Conservation (phyloP, 2,329 filamentous ascomycete species). For the Aspergillus sp. region DNA sequence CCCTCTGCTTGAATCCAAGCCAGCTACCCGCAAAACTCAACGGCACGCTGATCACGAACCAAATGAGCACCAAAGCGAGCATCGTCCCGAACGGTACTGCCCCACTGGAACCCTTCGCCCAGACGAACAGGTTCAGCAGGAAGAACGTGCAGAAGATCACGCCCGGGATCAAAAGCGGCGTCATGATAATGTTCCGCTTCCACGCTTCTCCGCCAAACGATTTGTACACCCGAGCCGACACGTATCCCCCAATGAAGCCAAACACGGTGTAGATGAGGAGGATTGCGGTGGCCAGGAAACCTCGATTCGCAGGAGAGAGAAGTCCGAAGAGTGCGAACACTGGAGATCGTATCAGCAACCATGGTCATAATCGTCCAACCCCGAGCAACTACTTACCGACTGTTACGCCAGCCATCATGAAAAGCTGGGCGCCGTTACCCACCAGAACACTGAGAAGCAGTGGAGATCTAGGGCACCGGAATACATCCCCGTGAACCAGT, state of each 20-base stretch:
- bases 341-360: slow-evolving; percentile 12
- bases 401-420: slow-evolving; percentile 94
- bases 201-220: slow-evolving; percentile 84
- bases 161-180: slow-evolving; percentile 75
- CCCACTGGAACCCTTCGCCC: slow-evolving; percentile 85
- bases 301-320: slow-evolving; percentile 89
- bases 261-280: slow-evolving; percentile 89
- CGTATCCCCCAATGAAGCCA: slow-evolving; percentile 85
- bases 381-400: slow-evolving; percentile 49
- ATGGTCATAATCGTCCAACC: neutral
- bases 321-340: slow-evolving; percentile 89
- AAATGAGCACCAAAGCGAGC: slow-evolving; percentile 86
- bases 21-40: slow-evolving; percentile 85
- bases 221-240: slow-evolving; percentile 88
- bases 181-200: slow-evolving; percentile 88
- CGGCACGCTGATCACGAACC: slow-evolving; percentile 94
- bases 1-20: slow-evolving; percentile 74
- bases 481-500: slow-evolving; percentile 93
- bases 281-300: slow-evolving; percentile 87
- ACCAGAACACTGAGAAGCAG: slow-evolving; percentile 80
- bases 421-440: slow-evolving; percentile 90
- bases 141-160: slow-evolving; percentile 87
- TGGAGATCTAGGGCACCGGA: slow-evolving; percentile 76
- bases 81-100: slow-evolving; percentile 96
- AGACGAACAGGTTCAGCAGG: slow-evolving; percentile 90